Conservation (phyloP, 768 basidiomycete species). For the Candolleomyces eurysporus region DNA sequence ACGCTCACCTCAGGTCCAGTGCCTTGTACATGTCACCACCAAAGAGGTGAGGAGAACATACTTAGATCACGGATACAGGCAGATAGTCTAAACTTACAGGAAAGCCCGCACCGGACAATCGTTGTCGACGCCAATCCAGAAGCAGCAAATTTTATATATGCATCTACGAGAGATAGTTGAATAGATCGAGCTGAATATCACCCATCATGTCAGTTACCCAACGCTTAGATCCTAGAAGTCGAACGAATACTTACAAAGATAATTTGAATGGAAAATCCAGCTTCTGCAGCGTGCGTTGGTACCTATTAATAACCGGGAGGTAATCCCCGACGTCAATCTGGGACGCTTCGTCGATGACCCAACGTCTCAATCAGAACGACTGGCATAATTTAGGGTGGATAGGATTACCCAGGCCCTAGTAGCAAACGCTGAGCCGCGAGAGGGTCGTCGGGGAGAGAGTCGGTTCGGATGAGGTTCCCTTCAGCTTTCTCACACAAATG, state of each 20-base stretch:
- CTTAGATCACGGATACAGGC: neutral
- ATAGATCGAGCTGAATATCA: conserved; percentile 41
- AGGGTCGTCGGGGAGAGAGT: conserved; percentile 21
- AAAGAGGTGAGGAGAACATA: conserved; percentile 37
- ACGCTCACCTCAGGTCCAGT: conserved; percentile 56
- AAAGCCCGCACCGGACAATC: conserved; percentile 52
- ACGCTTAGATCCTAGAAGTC: neutral
- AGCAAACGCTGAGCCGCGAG: conserved; percentile 25
- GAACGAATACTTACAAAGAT: conserved; percentile 46
- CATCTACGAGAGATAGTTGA: conserved; percentile 62
- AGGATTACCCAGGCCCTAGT: conserved; percentile 52
- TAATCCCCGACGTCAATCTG: conserved; percentile 53
- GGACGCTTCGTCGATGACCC: conserved; percentile 52
- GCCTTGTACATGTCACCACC: conserved; percentile 52
- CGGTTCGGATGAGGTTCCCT: conserved; percentile 48
- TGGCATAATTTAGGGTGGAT: conserved; percentile 48
- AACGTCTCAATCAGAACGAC: conserved; percentile 38
- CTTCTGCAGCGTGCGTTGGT: conserved; percentile 36
- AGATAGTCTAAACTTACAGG: conserved; percentile 30
- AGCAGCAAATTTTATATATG: conserved; percentile 53
- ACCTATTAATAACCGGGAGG: conserved; percentile 35
- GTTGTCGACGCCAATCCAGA: conserved; percentile 56
- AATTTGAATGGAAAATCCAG: conserved; percentile 48
- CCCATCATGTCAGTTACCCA: neutral
- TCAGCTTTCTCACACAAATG: conserved; percentile 56